phyloP scores from a whole-genome alignment of 2,329 filamentous ascomycete species.

The Diaporthe sp. region DNA sequence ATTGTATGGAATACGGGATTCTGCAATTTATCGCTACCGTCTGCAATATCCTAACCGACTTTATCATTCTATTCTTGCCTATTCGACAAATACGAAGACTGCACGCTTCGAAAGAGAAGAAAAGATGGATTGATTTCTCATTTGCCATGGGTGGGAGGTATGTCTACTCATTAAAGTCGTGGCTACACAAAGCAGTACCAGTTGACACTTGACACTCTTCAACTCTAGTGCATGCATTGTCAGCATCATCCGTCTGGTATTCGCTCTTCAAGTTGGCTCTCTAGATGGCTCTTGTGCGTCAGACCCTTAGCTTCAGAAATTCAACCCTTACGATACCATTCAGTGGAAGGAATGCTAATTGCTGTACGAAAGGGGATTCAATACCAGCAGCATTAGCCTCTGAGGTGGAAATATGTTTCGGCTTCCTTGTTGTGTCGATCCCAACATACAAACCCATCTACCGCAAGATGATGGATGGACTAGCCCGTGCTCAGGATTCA shows the following conservation, averaged over 20 bases:
- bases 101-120: not conserved
- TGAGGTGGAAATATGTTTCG: not conserved
- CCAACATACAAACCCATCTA: not conserved
- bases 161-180: no score
- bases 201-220: not conserved
- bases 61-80: not conserved
- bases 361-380: not conserved
- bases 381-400: not conserved
- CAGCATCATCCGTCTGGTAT: not conserved
- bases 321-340: not conserved
- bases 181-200: no score
- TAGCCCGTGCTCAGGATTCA: not conserved
- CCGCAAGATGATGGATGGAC: not conserved
- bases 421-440: not conserved
- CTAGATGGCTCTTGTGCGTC: not conserved
- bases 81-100: not conserved
- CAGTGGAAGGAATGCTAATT: not conserved
- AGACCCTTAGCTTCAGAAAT: accelerated
- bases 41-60: not conserved
- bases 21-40: not conserved
- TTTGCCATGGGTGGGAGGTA: not conserved
- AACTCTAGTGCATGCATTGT: not conserved
- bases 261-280: not conserved
- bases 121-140: not conserved
- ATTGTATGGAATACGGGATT: not conserved